Evolutionary conservation across 805 yeast species (phyloP), one percentile per base, ranked within the genome.

Genomic region (Candida sithepensis): DNA sequence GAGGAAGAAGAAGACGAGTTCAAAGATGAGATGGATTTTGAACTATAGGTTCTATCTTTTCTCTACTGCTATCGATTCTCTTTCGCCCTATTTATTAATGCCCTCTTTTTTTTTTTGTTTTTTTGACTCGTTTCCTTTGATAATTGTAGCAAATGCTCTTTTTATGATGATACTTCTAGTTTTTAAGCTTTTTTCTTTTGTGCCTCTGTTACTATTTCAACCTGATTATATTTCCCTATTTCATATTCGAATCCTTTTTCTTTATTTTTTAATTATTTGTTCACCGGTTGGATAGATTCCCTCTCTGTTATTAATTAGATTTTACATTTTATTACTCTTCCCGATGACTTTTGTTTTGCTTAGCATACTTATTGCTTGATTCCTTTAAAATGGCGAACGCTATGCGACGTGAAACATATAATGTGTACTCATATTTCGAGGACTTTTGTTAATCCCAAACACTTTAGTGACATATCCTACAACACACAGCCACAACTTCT

Each of bases 11-110:
- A 57, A 13, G 65, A 55, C 21, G 63, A 54, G 33, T 63, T 65
- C 50, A 57, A 58, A 46, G 68, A 64, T 49, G 72, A 67, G 43
- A 64, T 67, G 66, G 75, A 71, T 32, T 65, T 67, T 53, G 74
- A 69, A 45, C 55, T 67, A 13, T 63, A 40, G 52, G 23, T 5
- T 34, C n/a, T n/a, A n/a, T 34, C 10, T 16, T 34, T 30, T 9
- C 16, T 24, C 6, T 32, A 32, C 13, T 13, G 6, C 19, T 14
- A 21, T 22, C 13, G 18, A 2, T 24, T 34, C 8, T 12, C 12
- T 34, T 43, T 16, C 5, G 16, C 32, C 20, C 30, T 33, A 26
- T 33, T 18, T 33, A 18, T 24, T 21, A 19, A 34, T 21, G 26
- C 12, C 18, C 38, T 21, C 20, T 40, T 18, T 23, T 30, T 39